Base-by-base conservation (phyloP, 2,329 filamentous ascomycete species). In the Nannizziopsis barbatae region DNA sequence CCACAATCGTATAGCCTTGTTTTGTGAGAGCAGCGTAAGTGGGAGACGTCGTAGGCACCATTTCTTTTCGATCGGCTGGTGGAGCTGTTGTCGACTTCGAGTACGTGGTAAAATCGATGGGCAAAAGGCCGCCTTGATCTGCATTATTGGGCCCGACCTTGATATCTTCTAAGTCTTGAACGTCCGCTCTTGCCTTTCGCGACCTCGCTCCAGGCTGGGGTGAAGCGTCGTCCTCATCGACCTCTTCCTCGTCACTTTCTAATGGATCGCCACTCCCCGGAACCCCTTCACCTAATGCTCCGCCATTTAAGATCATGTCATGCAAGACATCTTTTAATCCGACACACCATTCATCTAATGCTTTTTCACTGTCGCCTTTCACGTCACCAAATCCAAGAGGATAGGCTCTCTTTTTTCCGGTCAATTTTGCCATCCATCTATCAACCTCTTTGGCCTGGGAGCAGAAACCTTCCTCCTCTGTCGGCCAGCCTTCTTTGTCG, bases 341-440 rank as follows among this genome's bases (percentile, higher is more conserved):
- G 15, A 72, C 64, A 6, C 75, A 72, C 90, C 90, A 98, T 62
- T 95, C 87, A 31, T 75, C 67, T 47, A 96, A 65, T 20, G 84
- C 73, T 42, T 76, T 66, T 15, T 73, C 69, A 15, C 80, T 78
- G 61, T 92, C 84, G n/a, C 69, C 74, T 66, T 88, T 93, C 50
- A 84, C 77, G 65, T 96, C 88, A 2, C 84, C 87, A 74, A 90
- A 82, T 3, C 92, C 92, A 5, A 96, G 71, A 0, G 90, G 90
- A 58, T 84, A 96, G 0, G 87, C 89, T 61, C 89, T 76, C 68
- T 90, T 95, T 53, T 83, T 78, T 1, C 79, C 83, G 0, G 89
- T 95, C 59, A 98, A 69, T 62, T 88, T 93, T n/a, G 90, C 88
- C 84, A 98, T 86, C 90, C 92, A 96, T 62, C 81, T 88, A 63